phyloP scores from a whole-genome alignment of 192 early-diverging fungal species.

The Rhizophagus sp. region DNA sequence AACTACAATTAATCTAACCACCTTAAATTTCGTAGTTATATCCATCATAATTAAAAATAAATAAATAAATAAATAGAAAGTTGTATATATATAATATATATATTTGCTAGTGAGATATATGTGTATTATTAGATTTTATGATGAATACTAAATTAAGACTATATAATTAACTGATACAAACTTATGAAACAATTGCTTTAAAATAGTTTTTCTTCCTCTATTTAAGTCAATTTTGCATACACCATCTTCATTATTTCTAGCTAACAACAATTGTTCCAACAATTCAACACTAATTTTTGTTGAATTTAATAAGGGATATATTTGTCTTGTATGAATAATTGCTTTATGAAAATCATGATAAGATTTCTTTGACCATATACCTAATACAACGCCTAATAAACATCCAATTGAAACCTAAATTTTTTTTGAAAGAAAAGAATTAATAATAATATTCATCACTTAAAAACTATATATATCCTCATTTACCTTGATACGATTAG shows the following conservation, averaged over 20 bases:
- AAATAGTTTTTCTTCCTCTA: constrained; percentile 1
- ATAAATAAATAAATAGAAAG: too few relatives aligned
- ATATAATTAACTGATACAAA: not conserved
- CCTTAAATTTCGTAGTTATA: too few relatives aligned
- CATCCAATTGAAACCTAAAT: not conserved
- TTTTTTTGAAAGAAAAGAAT: not conserved
- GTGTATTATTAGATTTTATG: not conserved
- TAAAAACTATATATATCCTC: too few relatives aligned
- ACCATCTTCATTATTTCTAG: not conserved
- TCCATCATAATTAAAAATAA: too few relatives aligned
- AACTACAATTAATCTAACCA: too few relatives aligned
- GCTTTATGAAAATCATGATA: not conserved
- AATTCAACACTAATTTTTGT: not conserved
- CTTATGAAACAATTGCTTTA: not conserved
- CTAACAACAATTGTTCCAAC: not conserved
- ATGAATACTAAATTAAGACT: not conserved
- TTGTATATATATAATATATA: too few relatives aligned
- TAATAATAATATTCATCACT: not conserved
- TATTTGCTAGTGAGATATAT: too few relatives aligned
- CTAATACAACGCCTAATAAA: not conserved
- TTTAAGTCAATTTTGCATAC: not conserved
- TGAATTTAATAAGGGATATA: not conserved
- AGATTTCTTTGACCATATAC: not conserved
- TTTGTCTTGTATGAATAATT: not conserved
- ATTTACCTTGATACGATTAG: not conserved